Base-by-base conservation (phyloP, 2,329 filamentous ascomycete species). In the Xylariaceae sp. region DNA sequence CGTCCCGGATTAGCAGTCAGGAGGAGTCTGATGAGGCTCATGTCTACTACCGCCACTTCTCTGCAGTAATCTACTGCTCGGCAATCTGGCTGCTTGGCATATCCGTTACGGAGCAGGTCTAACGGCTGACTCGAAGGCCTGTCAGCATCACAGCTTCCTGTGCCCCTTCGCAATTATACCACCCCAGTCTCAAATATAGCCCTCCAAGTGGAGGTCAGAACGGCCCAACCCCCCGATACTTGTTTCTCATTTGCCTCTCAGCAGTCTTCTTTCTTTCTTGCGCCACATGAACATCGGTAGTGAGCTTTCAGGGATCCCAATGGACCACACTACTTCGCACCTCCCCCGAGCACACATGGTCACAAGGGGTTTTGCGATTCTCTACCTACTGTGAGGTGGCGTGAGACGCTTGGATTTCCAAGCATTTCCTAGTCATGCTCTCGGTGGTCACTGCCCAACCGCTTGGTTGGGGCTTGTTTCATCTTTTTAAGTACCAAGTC, bases 381-480 rank as follows among this genome's bases (percentile, higher is more conserved):
- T 53, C 58, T 58, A 55, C 55, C 48, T n/a, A n/a, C n/a, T n/a
- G n/a, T n/a, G n/a, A 4, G 16, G 55, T 54, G 53, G 52, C 57
- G 54, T 53, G 61, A 55, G 47, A 59, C 55, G 52, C 58, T 52
- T 64, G 54, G n/a, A n/a, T n/a, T n/a, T n/a, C n/a, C n/a, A n/a
- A 60, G 56, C 58, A 55, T 60, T 61, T 56, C 63, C 61, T 65
- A 64, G 64, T 64, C 59, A 66, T 68, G 64, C 63, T 64, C 54
- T 60, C 45, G 56, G 50, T 52, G 47, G 48, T 51, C 55, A 60
- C 58, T 64, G 61, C 64, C 60, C 67, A 64, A 58, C 61, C 62
- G 67, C 67, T 69, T 69, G 65, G 66, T 50, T 64, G 66, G 61
- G 61, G 59, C 60, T 63, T 62, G 70, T 73, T 72, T 73, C 70